A percentile compares a stretch with the other conserved stretches of the same genome.
phyloP scores from a whole-genome alignment of 148 eudicot genomes.

The Rhododendron kiyosumense region DNA sequence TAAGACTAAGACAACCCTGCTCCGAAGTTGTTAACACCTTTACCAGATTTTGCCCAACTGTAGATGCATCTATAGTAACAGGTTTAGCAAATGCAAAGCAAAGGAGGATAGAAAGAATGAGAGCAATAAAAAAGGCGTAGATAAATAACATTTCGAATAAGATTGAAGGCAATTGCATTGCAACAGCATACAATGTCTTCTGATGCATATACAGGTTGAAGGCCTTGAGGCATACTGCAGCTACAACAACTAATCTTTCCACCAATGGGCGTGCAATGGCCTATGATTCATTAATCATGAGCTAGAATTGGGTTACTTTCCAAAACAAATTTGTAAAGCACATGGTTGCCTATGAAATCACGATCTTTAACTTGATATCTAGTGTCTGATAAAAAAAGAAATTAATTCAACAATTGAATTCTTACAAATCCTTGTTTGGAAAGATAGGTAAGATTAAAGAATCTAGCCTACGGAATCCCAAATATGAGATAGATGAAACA shows the following conservation, averaged over 20 bases:
- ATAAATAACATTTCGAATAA: neutral
- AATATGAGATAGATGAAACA: neutral
- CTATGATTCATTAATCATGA: neutral
- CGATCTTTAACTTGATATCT: neutral
- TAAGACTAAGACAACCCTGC: neutral
- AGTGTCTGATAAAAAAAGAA: neutral
- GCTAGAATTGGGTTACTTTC: neutral
- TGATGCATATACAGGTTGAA: neutral
- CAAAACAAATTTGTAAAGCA: neutral
- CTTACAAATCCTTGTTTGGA: neutral
- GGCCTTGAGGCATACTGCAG: neutral
- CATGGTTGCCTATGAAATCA: neutral
- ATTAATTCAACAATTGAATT: neutral
- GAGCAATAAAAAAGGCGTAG: neutral
- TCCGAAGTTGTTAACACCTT: neutral
- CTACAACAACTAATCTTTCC: neutral
- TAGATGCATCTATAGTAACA: neutral
- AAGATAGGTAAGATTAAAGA: neutral
- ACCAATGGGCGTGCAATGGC: neutral
- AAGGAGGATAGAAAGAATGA: neutral
- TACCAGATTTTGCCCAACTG: neutral
- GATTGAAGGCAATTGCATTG: neutral
- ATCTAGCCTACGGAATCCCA: neutral
- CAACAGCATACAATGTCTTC: neutral
- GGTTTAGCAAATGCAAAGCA: neutral